Evolutionary conservation across 306 rosid genomes (phyloP), one percentile per base, ranked within the genome.

Genomic region (Hippophae gyantsensis): DNA sequence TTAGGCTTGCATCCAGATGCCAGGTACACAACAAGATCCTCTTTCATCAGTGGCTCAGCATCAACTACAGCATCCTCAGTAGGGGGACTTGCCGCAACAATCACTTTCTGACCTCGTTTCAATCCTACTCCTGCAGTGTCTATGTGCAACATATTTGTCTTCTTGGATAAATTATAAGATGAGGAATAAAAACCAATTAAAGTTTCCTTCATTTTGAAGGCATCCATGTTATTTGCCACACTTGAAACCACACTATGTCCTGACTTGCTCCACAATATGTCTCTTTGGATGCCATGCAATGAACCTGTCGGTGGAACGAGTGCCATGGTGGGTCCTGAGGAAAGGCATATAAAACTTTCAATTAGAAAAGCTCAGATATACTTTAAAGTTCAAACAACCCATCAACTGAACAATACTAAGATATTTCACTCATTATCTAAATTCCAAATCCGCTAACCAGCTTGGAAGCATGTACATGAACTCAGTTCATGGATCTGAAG

Each of bases 41-140:
- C 72, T 67, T 68, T 86, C 0, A 84, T 83, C 50, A 89, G 80
- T 6, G 95, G 97, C 38, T 72, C 74, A 13, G 97, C 62, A 27
- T 42, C 79, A 68, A 83, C 74, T 1, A 86, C 82, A 18, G 89
- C 78, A 57, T 85, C 90, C 63, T 89, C 97, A 3, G 87, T 83
- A 11, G 95, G 95, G 60, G 95, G 89, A 49, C 97, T 84, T 3
- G 99, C 95, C 49, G 89, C 81, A 56, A 93, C 94, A 72, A 86
- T 71, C 74, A 70, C 63, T 56, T 60, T 50, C 43, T 69, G 63
- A 23, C 78, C 62, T 27, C 81, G 74, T 72, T 68, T 71, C 62
- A 56, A 6, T 56, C 67, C 64, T 56, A 10, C 51, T 41, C 66
- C 56, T 5, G 50, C 68, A 42, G 54, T 23, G 56, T 71, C 74